These are phyloP conservation scores for Westerdykella ornata DNA, from an alignment of 2,329 filamentous ascomycete genomes.

Conservation along the genomic window DNA sequence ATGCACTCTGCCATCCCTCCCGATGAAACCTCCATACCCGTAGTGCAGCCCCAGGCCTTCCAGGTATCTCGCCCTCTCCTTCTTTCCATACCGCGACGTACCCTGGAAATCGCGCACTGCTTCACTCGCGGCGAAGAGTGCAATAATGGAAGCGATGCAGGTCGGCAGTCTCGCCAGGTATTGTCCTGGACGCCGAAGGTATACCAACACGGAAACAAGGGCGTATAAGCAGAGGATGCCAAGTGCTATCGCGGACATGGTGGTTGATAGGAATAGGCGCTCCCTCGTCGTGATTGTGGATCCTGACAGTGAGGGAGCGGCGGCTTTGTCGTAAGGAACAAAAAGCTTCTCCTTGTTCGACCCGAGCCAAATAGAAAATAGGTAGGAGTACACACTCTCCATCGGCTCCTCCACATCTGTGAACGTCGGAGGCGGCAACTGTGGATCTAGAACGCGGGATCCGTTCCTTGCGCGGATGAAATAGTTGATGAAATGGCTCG, in stretches of 20 bases:
- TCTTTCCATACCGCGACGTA: slow-evolving; percentile 15
- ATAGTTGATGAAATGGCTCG: slow-evolving; percentile 45
- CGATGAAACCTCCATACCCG: slow-evolving; percentile 48
- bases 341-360: slow-evolving; percentile 40
- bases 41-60: slow-evolving; percentile 24
- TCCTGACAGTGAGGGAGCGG: slow-evolving; percentile 5
- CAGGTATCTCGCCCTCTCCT: slow-evolving; percentile 13
- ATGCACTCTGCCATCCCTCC: slow-evolving; percentile 43
- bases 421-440: slow-evolving; percentile 27
- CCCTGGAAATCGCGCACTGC: slow-evolving; percentile 35
- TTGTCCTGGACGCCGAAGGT: slow-evolving; percentile 36
- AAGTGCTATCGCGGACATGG: slow-evolving; percentile 44
- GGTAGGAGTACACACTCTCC: slow-evolving; percentile 25
- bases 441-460: slow-evolving; percentile 34
- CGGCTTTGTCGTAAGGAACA: slow-evolving; percentile 2
- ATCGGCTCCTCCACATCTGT: slow-evolving; percentile 18
- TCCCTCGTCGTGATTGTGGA: slow-evolving; percentile 23
- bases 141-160: slow-evolving; percentile 44
- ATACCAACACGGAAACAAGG: slow-evolving; percentile 41
- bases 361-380: slow-evolving; percentile 43
- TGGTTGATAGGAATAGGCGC: slow-evolving; percentile 45
- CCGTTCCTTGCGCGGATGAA: slow-evolving; percentile 36
- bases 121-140: slow-evolving; percentile 45
- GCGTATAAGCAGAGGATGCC: slow-evolving; percentile 42
- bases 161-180: slow-evolving; percentile 50